Conservation (phyloP, 768 basidiomycete species). For the Thelephora ganbajun region DNA sequence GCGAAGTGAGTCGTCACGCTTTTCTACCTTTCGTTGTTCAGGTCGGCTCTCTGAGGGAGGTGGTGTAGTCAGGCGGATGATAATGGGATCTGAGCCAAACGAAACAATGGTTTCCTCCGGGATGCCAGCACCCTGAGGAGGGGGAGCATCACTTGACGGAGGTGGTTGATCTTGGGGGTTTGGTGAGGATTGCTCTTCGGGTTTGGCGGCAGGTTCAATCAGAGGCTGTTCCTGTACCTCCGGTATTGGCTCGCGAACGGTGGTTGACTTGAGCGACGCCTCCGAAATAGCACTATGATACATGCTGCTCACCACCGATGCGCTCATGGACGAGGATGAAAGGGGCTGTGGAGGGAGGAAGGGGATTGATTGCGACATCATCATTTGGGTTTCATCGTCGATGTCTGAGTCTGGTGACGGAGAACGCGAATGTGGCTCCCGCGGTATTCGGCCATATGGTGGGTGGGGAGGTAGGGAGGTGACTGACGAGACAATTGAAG, state of each 20-base stretch:
- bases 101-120: conserved; percentile 40
- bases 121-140: not conserved
- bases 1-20: conserved; percentile 4
- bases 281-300: conserved; percentile 62
- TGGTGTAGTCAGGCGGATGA: conserved; percentile 39
- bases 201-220: conserved; percentile 1
- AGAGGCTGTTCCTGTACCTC: conserved; percentile 2
- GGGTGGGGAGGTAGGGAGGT: conserved; percentile 15
- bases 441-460: conserved; percentile 16
- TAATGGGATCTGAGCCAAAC: conserved; percentile 48
- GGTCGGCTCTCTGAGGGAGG: conserved; percentile 10
- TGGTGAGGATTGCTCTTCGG: not conserved
- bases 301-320: conserved; percentile 41
- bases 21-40: not conserved
- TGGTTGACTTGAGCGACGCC: conserved; percentile 1
- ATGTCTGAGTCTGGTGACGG: conserved; percentile 20
- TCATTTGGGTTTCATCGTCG: conserved; percentile 48
- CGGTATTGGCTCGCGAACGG: conserved; percentile 1
- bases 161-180: not conserved
- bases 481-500: conserved; percentile 5
- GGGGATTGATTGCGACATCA: conserved; percentile 68
- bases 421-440: conserved; percentile 38
- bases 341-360: conserved; percentile 28
- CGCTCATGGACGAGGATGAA: conserved; percentile 21
- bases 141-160: not conserved